Evolutionary conservation across 345 rosid genomes (phyloP), one percentile per base, ranked within the genome.

Genomic region (Bretschneidera sinensis): DNA sequence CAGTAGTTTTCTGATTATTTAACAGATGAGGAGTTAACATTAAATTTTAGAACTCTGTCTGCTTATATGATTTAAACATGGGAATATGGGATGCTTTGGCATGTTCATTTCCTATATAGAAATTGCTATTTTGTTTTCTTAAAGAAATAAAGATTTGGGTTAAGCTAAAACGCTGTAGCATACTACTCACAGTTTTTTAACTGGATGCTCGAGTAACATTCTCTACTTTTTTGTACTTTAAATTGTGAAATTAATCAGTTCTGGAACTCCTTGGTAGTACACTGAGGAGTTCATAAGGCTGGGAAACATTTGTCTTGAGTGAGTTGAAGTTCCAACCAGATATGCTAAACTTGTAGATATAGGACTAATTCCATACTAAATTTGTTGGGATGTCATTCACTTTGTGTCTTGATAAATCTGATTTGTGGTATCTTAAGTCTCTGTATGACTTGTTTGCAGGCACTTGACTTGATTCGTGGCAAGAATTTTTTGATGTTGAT

Each of bases 401-500:
- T 39, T 13, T 39, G 45, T 39, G 9, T 39, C 45, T 28, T n/a
- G n/a, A n/a, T n/a, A n/a, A 39, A 14, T 39, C 15, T 45, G 7
- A 2, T 24, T 28, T 25, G 6, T 19, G 6, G 2, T 25, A 5
- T 21, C 15, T 53, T 9, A 62, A 33, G 63, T 25, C n/a, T 31
- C 14, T 47, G 6, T 69, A 14, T 21, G 56, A 60, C 54, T 33
- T 55, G 54, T 59, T 70, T 83, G 52, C 91, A 94, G 99, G 99
- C 99, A 66, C 95, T 94, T 47, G 99, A 94, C 70, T 77, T 90
- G 64, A 88, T 94, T 70, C 92, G 92, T 2, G 87, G 91, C 56
- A 94, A 94, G 71, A 94, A 91, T 72, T 86, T 88, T 74, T 68
- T 86, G 76, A 86, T 86, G 87, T 70, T 94, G 78, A 94, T 91